These are phyloP conservation scores for Garcia nutans DNA, from an alignment of 345 rosid species.

Conservation along the genomic window DNA sequence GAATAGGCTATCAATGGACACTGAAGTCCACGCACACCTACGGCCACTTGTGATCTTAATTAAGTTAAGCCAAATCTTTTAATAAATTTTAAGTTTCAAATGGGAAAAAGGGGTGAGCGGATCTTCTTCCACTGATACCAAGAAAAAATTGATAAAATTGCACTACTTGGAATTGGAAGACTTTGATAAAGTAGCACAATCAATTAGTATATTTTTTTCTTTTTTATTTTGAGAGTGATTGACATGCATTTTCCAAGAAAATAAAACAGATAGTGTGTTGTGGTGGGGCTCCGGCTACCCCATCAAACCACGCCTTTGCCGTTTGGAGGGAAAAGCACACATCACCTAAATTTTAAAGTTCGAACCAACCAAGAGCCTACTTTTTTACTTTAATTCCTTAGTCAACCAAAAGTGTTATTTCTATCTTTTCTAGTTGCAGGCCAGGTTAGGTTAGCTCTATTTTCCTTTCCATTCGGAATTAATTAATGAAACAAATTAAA, in stretches of 20 bases:
- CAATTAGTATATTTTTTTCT: background rate
- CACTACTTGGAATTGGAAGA: conserved; percentile 13
- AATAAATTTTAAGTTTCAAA: conserved; percentile 18
- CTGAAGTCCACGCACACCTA: conserved; percentile 67
- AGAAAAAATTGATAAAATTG: background rate
- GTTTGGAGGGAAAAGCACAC: conserved; percentile 2
- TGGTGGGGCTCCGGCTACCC: conserved; percentile 17
- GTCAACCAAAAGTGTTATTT: background rate
- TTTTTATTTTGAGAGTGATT: conserved; percentile 3
- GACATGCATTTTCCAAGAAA: conserved; percentile 20
- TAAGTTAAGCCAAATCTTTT: conserved; percentile 13
- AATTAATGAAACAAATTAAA: no score
- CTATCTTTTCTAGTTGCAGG: no score
- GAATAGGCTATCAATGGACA: conserved; percentile 27
- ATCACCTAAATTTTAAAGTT: conserved; percentile 3
- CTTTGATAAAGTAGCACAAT: conserved; percentile 19
- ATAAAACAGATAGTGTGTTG: background rate
- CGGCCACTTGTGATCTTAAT: conserved; percentile 18
- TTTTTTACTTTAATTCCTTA: background rate
- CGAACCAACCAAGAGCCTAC: background rate
- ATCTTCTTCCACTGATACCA: conserved; percentile 19
- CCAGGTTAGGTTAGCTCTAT: no score
- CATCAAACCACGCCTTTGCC: background rate
- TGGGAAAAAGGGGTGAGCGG: conserved; percentile 23
- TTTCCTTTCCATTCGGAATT: no score